Conservation (phyloP, 2,329 filamentous ascomycete genomes). For the Hypoxylon sp. region DNA sequence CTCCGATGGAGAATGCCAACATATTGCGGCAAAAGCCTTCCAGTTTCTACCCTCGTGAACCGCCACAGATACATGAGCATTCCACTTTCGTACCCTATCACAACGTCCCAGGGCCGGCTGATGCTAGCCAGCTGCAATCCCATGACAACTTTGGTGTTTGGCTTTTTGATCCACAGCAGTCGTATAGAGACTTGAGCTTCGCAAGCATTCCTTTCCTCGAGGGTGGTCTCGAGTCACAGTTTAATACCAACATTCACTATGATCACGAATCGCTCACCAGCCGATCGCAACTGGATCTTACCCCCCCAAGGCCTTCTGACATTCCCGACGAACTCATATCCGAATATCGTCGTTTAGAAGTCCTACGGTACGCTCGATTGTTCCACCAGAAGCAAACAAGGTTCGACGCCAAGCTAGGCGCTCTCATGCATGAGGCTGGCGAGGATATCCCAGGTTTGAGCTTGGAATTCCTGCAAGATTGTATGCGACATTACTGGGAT, state of each 20-base stretch:
- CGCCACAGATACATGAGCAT: slow-evolving; percentile 43
- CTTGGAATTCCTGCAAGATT: slow-evolving; percentile 83
- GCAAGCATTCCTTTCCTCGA: slow-evolving; percentile 58
- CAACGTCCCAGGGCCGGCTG: slow-evolving; percentile 46
- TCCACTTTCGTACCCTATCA: slow-evolving; percentile 48
- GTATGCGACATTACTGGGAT: slow-evolving; percentile 87
- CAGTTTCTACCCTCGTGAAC: slow-evolving; percentile 48
- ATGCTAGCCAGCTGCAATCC: slow-evolving; percentile 48
- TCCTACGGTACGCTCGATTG: slow-evolving; percentile 54
- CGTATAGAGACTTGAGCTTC: slow-evolving; percentile 54
- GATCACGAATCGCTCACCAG: slow-evolving; percentile 61
- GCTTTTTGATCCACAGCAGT: slow-evolving; percentile 59
- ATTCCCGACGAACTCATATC: slow-evolving; percentile 55
- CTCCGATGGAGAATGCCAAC: slow-evolving; percentile 49
- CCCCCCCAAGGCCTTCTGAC: slow-evolving; percentile 52
- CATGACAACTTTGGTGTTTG: slow-evolving; percentile 58
- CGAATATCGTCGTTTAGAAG: slow-evolving; percentile 55
- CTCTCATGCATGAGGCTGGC: slow-evolving; percentile 51
- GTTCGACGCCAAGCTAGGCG: slow-evolving; percentile 45
- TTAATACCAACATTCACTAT: slow-evolving; percentile 61
- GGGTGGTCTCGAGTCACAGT: slow-evolving; percentile 59
- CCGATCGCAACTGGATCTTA: slow-evolving; percentile 55
- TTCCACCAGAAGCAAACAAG: slow-evolving; percentile 56
- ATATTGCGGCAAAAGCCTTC: slow-evolving; percentile 51
- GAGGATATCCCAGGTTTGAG: slow-evolving; percentile 65